Conservation (phyloP, 2,329 filamentous ascomycete species). For the Aspergillus uvarum region DNA sequence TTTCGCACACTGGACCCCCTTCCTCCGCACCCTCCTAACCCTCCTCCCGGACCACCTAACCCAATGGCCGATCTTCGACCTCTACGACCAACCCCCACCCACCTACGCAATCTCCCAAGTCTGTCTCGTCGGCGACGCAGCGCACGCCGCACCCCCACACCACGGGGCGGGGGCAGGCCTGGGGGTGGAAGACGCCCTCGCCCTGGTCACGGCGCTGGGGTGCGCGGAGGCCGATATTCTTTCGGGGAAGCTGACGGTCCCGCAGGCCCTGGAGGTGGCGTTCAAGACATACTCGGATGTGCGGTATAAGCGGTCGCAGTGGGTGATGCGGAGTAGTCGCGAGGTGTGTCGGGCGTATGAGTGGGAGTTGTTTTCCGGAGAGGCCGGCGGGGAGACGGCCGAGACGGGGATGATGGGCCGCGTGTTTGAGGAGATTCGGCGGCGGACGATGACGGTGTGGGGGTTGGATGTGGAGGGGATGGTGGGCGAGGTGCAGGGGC, state of each 20-base stretch:
- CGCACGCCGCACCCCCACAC: slow-evolving; percentile 28
- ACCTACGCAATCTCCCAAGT: slow-evolving; percentile 34
- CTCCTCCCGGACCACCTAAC: slow-evolving; percentile 52
- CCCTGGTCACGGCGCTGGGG: slow-evolving; percentile 15
- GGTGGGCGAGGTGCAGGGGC: slow-evolving; percentile 17
- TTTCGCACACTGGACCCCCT: slow-evolving; percentile 39
- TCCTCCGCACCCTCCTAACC: slow-evolving; percentile 38
- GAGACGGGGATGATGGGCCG: slow-evolving; percentile 23
- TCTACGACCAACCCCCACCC: slow-evolving; percentile 45
- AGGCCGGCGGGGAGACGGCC: not conserved
- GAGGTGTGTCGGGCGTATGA: slow-evolving; percentile 22
- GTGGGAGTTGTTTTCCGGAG: slow-evolving; percentile 14
- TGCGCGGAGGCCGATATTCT: not conserved
- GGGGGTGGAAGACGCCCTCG: slow-evolving; percentile 29
- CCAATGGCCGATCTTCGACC: slow-evolving; percentile 59
- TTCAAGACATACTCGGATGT: slow-evolving; percentile 41
- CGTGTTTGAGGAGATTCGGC: slow-evolving; percentile 41
- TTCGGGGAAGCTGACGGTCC: not conserved
- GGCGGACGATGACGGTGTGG: slow-evolving; percentile 40
- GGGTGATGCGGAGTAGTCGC: slow-evolving; percentile 44
- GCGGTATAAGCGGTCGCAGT: slow-evolving; percentile 45
- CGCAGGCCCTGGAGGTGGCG: slow-evolving; percentile 25
- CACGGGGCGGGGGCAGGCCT: slow-evolving; percentile 29
- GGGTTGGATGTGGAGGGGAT: slow-evolving; percentile 39
- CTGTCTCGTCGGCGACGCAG: slow-evolving; percentile 28